Conservation (phyloP, 2,329 filamentous ascomycete species). For the Septoria petroselini region DNA sequence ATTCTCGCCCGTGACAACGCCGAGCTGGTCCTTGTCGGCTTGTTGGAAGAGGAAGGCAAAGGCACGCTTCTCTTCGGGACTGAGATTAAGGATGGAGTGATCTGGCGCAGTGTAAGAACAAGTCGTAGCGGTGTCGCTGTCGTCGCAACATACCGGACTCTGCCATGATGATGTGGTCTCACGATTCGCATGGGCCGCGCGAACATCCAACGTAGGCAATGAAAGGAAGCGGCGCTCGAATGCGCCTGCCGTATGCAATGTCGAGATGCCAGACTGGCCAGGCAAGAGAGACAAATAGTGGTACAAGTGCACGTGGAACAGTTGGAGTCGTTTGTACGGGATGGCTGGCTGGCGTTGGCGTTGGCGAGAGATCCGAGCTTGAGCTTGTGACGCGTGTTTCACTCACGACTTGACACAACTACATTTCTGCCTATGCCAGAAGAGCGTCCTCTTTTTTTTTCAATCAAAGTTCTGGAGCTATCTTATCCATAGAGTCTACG, state of each 20-base stretch:
- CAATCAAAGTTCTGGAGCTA: too few relatives aligned
- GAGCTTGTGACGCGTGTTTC: too few relatives aligned
- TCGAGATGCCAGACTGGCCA: not conserved
- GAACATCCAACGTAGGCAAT: conserved; percentile 2
- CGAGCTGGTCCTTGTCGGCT: conserved; percentile 85
- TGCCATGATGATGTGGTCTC: conserved; percentile 27
- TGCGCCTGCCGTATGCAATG: not conserved
- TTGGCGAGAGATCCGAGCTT: too few relatives aligned
- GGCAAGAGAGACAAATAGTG: not conserved
- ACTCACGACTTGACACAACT: too few relatives aligned
- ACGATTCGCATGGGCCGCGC: conserved; percentile 11
- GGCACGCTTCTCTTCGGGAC: conserved; percentile 84
- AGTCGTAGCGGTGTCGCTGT: conserved; percentile 4
- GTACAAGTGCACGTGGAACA: conserved; percentile 9
- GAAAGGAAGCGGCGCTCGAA: not conserved
- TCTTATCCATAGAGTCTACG: too few relatives aligned
- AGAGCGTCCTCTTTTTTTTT: too few relatives aligned
- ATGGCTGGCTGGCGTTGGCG: not conserved
- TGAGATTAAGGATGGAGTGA: conserved; percentile 61
- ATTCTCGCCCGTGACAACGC: conserved; percentile 91
- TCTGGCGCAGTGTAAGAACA: conserved; percentile 26
- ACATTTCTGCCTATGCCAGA: too few relatives aligned
- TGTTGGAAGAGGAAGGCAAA: conserved; percentile 92
- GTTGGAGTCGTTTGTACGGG: not conserved
- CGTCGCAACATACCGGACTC: conserved; percentile 21